These are phyloP conservation scores for Saturnispora zaruensis DNA, from an alignment of 805 yeast genomes.

Conservation along the genomic window DNA sequence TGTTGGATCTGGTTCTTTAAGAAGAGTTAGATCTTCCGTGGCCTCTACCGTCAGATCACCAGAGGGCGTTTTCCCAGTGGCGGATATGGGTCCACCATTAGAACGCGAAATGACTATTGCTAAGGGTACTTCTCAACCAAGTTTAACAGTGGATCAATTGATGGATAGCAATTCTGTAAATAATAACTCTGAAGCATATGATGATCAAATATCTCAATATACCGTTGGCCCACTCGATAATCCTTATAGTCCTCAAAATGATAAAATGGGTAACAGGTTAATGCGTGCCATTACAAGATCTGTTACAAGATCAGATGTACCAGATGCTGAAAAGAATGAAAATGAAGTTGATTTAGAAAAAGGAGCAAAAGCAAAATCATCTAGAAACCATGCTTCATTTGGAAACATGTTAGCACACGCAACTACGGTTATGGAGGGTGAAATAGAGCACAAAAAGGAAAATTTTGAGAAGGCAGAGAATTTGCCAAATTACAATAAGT, in stretches of 20 bases:
- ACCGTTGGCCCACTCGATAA: constrained; percentile 20
- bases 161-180: constrained; percentile 13
- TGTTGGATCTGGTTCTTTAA: not conserved
- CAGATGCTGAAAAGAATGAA: constrained; percentile 7
- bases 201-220: constrained; percentile 16
- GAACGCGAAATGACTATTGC: constrained; percentile 53
- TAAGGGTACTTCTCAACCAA: constrained; percentile 21
- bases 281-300: constrained; percentile 21
- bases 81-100: constrained; percentile 65
- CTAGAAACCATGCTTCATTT: constrained; percentile 17
- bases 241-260: constrained; percentile 21
- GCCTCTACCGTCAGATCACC: constrained; percentile 42
- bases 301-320: constrained; percentile 9
- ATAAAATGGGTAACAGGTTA: constrained; percentile 21
- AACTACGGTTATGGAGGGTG: constrained; percentile 13
- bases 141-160: constrained; percentile 7
- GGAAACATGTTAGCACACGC: constrained; percentile 20
- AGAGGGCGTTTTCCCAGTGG: constrained; percentile 70
- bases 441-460: constrained; percentile 14
- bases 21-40: constrained; percentile 1
- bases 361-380: constrained; percentile 16
- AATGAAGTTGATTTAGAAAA: not conserved
- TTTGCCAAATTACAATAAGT: constrained; percentile 5
- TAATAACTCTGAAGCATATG: constrained; percentile 21
- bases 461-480: not conserved